Evolutionary conservation across 495 filamentous ascomycete species (phyloP), one percentile per base, ranked within the genome.

Genomic region (Thozetella sp.): DNA sequence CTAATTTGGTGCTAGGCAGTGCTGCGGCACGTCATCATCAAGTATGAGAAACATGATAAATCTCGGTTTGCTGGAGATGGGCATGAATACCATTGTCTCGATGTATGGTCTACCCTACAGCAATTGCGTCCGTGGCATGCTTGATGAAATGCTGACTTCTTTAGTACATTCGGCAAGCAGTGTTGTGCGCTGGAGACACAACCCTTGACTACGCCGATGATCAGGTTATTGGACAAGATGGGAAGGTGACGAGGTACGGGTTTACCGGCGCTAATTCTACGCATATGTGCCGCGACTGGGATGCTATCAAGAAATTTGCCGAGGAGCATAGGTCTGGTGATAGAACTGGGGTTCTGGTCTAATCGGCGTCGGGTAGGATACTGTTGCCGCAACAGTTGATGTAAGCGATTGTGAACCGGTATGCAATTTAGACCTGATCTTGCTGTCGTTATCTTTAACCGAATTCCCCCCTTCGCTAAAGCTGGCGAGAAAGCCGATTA

Each of bases 71-170:
- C 65, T 12, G 69, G 67, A 3, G 67, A 65, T 53, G 67, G 69
- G 0, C 69, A 72, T 59, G 67, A 69, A 37, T 72, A 68, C 26
- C 69, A 72, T 55, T 72, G 69, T 55, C 22, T 72, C 22, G 69
- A 72, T 55, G 68, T 69, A 53, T 20, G 69, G 62, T 54, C 12
- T 57, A n/a, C n/a, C n/a, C n/a, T n/a, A n/a, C n/a, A n/a, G n/a
- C n/a, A n/a, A n/a, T n/a, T n/a, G n/a, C n/a, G n/a, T n/a, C n/a
- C n/a, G n/a, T n/a, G n/a, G n/a, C n/a, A n/a, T n/a, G n/a, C n/a
- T n/a, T n/a, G n/a, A n/a, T n/a, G n/a, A n/a, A n/a, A n/a, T n/a
- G n/a, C n/a, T n/a, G n/a, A n/a, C n/a, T n/a, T n/a, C n/a, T n/a
- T n/a, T n/a, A 54, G 27, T 53, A 55, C 63, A 61, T 69, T 15